Evolutionary conservation across 345 rosid species (phyloP).

Genomic region (Syzygium jambos): DNA sequence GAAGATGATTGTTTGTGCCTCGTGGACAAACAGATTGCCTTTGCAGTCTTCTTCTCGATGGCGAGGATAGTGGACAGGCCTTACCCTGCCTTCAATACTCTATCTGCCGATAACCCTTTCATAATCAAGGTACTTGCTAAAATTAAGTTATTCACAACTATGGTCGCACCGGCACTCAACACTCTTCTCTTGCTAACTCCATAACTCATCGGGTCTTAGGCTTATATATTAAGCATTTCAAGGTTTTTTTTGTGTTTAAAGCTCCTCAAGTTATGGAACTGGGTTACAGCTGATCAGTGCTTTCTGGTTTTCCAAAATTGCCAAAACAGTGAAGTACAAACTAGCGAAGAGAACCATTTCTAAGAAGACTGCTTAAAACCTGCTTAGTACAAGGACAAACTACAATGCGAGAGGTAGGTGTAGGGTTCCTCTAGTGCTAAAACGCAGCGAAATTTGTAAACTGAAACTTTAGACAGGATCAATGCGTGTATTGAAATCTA

Average conservation of each 20-base stretch:
- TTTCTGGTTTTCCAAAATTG: conserved; percentile 87
- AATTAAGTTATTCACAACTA: not conserved
- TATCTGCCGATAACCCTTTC: conserved; percentile 30
- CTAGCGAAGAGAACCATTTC: conserved; percentile 28
- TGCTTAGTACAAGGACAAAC: not conserved
- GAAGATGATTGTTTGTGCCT: not conserved
- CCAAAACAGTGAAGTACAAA: conserved; percentile 62
- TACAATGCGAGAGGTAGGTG: not conserved
- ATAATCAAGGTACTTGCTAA: conserved; percentile 32
- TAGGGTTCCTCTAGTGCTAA: no score
- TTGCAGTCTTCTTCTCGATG: conserved; percentile 35
- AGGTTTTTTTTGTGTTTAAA: not conserved
- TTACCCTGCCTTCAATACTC: conserved; percentile 22
- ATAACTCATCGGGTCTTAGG: not conserved
- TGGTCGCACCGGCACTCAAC: not conserved
- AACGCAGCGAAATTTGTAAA: no score
- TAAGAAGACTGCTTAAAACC: not conserved
- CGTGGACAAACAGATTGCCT: conserved; percentile 19
- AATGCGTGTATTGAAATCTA: no score
- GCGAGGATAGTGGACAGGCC: conserved; percentile 56
- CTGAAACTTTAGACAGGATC: no score
- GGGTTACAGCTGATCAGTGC: conserved; percentile 67
- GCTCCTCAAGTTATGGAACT: conserved; percentile 50
- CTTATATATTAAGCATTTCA: not conserved
- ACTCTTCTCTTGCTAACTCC: not conserved